A percentile compares a stretch with the other conserved stretches of the same genome.
Evolutionary conservation across 352 stramenopile genomes (phyloP).

Genomic region (Phytophthora sansomeana): DNA sequence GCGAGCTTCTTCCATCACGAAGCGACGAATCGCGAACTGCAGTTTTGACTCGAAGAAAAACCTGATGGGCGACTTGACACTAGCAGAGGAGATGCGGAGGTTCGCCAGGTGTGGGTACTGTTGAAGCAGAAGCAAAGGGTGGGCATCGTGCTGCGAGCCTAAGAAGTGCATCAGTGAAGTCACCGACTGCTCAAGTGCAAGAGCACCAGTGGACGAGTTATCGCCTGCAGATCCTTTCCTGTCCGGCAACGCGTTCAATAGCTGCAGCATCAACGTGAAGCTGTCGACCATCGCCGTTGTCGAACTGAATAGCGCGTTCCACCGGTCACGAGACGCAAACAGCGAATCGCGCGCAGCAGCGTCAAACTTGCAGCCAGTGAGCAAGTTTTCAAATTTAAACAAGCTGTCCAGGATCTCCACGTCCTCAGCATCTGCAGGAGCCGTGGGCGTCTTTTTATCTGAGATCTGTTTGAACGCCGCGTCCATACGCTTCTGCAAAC

Average conservation of each 20-base stretch:
- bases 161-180: constrained; percentile 45
- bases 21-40: constrained; percentile 69
- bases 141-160: constrained; percentile 31
- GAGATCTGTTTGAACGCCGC: constrained; percentile 42
- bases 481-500: constrained; percentile 45
- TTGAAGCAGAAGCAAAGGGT: constrained; percentile 60
- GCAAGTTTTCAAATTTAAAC: constrained; percentile 60
- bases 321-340: constrained; percentile 53
- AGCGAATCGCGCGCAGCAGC: constrained; percentile 37
- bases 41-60: constrained; percentile 60
- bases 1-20: constrained; percentile 58
- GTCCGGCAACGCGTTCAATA: constrained; percentile 57
- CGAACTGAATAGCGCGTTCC: constrained; percentile 48
- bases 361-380: constrained; percentile 54
- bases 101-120: constrained; percentile 62
- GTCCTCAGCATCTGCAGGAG: constrained; percentile 45
- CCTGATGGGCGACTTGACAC: constrained; percentile 52
- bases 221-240: constrained; percentile 40
- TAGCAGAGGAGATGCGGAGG: constrained; percentile 49
- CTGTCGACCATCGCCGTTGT: constrained; percentile 55
- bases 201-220: constrained; percentile 32
- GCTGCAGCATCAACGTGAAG: constrained; percentile 61
- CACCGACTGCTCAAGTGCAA: constrained; percentile 57
- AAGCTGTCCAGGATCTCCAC: constrained; percentile 53
- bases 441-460: constrained; percentile 34